A percentile compares a stretch with the other conserved stretches of the same genome.
Conservation (phyloP, 106 monocot species). For the Platanthera zijinensis region DNA sequence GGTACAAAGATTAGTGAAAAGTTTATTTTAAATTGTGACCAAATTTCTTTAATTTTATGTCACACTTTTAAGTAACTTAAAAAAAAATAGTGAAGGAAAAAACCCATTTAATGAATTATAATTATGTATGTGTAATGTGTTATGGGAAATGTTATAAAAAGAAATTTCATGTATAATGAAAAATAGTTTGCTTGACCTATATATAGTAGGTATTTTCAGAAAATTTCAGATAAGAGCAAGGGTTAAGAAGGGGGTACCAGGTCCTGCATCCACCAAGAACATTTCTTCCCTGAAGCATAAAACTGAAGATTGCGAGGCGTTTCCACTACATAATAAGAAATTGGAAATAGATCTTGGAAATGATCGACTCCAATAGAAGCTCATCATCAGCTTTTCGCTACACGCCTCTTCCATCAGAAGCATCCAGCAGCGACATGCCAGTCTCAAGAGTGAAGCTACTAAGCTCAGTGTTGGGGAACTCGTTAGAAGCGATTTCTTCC, state of each 20-base stretch:
- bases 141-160: too few species aligned
- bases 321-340: constrained; percentile 31
- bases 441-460: not conserved
- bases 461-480: not conserved
- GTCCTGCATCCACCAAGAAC: constrained; percentile 27
- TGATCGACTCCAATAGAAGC: constrained; percentile 20
- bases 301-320: constrained; percentile 19
- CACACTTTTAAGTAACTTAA: too few species aligned
- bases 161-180: too few species aligned
- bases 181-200: too few species aligned
- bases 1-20: too few species aligned
- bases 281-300: constrained; percentile 28
- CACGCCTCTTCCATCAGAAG: constrained; percentile 6
- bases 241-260: constrained; percentile 15
- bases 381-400: constrained; percentile 6
- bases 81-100: too few species aligned
- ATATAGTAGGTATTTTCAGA: too few species aligned
- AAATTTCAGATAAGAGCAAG: too few species aligned
- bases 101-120: too few species aligned
- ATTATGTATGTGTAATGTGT: too few species aligned
- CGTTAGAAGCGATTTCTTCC: not conserved
- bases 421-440: not conserved
- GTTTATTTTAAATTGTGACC: too few species aligned
- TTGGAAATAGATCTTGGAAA: constrained; percentile 21
- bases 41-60: too few species aligned